Conservation (phyloP, 192 early-diverging fungal genomes). For the Chytriomyces confervae region DNA sequence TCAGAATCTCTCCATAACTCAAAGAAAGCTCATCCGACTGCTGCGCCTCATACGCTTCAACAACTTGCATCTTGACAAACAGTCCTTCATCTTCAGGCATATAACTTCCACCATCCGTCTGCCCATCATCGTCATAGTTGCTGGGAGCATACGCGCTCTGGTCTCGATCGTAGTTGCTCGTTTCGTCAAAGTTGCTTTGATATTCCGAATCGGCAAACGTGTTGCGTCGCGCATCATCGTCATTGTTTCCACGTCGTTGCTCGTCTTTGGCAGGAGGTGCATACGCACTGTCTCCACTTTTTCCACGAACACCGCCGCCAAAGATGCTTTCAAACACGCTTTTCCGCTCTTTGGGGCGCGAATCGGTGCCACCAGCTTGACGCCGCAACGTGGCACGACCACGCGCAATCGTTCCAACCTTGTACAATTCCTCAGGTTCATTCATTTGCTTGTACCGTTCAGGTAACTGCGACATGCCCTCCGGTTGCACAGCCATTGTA, state of each 20-base stretch:
- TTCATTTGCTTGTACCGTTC: background rate
- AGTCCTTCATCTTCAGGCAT: constrained; percentile 2
- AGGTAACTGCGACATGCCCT: background rate
- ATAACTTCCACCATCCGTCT: background rate
- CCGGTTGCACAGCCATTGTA: constrained; percentile 38
- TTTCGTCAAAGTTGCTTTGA: background rate
- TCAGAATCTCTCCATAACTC: constrained; percentile 11
- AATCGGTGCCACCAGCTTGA: background rate
- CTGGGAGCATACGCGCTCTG: constrained; percentile 9
- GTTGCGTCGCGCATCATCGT: background rate
- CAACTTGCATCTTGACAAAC: constrained; percentile 25
- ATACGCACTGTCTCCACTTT: background rate
- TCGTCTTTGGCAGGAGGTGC: background rate
- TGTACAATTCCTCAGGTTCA: constrained; percentile 2
- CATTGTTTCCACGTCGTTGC: background rate
- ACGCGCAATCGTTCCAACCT: constrained; percentile 28
- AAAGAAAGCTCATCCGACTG: constrained; percentile 24
- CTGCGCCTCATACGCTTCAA: constrained; percentile 22
- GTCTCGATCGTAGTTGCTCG: background rate
- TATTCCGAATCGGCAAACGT: background rate
- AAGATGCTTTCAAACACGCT: constrained; percentile 31
- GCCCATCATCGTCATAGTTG: background rate
- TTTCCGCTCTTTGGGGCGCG: background rate
- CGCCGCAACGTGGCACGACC: constrained; percentile 23
- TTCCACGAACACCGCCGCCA: constrained; percentile 2